Conservation (phyloP, 345 rosid genomes). For the Camelina sativa region DNA sequence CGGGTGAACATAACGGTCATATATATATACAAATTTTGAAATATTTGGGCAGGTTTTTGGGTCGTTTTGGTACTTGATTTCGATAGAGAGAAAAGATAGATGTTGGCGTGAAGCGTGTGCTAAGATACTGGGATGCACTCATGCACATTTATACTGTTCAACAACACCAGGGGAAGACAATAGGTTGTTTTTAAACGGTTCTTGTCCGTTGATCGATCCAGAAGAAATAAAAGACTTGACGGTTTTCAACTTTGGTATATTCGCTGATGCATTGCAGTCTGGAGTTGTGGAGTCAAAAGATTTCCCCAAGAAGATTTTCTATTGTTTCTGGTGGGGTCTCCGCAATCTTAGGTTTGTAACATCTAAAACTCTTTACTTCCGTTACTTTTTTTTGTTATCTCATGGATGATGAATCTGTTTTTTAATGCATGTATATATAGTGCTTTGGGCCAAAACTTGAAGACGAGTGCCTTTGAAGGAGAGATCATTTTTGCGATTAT, state of each 20-base stretch:
- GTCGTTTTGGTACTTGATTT: slow-evolving; percentile 49
- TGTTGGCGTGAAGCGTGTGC: slow-evolving; percentile 50
- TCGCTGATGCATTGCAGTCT: slow-evolving; percentile 46
- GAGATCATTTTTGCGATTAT: slow-evolving; percentile 55
- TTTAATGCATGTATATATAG: slow-evolving; percentile 33
- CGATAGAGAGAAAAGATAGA: slow-evolving; percentile 49
- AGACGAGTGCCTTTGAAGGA: slow-evolving; percentile 55
- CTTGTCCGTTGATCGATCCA: slow-evolving; percentile 39
- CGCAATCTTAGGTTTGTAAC: slow-evolving; percentile 48
- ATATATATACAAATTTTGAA: no score
- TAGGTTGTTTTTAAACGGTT: neutral
- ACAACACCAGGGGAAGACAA: slow-evolving; percentile 8
- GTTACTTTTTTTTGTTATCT: no score
- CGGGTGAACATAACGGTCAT: neutral
- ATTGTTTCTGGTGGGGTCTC: slow-evolving; percentile 53
- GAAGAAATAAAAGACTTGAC: slow-evolving; percentile 36
- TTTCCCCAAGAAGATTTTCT: slow-evolving; percentile 46
- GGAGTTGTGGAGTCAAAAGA: slow-evolving; percentile 43
- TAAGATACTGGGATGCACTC: neutral
- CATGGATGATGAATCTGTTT: no score
- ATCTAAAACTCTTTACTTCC: slow-evolving; percentile 3
- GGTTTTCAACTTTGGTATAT: slow-evolving; percentile 49
- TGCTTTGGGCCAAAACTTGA: slow-evolving; percentile 61
- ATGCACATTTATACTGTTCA: slow-evolving; percentile 21
- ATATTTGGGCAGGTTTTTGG: slow-evolving; percentile 44